Evolutionary conservation across 2,329 filamentous ascomycete species (phyloP).

Genomic region (Botrytis tulipae): DNA sequence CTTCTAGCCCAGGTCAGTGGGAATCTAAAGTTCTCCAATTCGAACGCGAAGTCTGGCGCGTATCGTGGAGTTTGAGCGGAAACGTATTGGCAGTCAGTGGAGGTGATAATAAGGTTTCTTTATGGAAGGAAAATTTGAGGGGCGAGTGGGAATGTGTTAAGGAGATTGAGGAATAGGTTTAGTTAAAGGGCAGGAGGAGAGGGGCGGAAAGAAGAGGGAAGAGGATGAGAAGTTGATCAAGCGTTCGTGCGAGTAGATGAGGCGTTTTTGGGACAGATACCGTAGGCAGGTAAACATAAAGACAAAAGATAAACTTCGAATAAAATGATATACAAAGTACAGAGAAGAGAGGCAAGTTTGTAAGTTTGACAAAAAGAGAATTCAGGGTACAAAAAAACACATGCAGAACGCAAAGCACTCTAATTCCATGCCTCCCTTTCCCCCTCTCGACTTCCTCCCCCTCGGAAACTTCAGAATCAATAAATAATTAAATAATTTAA

Average conservation of each 20-base stretch:
- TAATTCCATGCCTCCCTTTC: too few species aligned
- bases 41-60: constrained; percentile 88
- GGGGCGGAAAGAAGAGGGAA: too few species aligned
- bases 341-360: not conserved
- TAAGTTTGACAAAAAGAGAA: too few species aligned
- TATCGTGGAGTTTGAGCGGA: constrained; percentile 96
- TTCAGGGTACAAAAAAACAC: too few species aligned
- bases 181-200: not conserved
- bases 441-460: too few species aligned
- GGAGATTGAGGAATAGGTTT: constrained; percentile 79
- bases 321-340: not conserved
- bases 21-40: constrained; percentile 81
- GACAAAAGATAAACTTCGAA: not conserved
- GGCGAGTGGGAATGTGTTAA: constrained; percentile 98
- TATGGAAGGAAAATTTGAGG: constrained; percentile 98
- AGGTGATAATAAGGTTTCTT: constrained; percentile 91
- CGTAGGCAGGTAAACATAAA: constrained; percentile 5
- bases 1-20: constrained; percentile 68
- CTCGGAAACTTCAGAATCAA: too few species aligned
- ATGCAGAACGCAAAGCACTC: too few species aligned
- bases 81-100: constrained; percentile 94
- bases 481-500: too few species aligned
- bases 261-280: constrained; percentile 10
- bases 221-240: not conserved
- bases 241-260: constrained; percentile 1